Evolutionary conservation across 2,329 filamentous ascomycete species (phyloP).

Genomic region (Ascochyta koolunga): DNA sequence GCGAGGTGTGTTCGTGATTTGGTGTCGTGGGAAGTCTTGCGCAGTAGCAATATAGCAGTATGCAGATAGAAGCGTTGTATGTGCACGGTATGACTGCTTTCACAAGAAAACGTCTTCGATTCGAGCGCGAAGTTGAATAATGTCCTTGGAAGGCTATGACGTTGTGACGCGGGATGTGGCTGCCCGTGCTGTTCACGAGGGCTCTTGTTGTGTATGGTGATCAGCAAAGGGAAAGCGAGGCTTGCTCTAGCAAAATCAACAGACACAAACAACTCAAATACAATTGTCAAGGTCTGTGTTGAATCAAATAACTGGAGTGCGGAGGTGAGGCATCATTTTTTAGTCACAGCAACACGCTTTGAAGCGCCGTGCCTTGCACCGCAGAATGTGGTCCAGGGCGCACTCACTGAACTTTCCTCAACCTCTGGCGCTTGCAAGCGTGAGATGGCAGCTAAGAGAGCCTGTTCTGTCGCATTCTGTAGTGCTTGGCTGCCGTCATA

Average conservation of each 20-base stretch:
- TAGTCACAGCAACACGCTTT: slow-evolving; percentile 8
- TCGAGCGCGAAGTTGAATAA: slow-evolving; percentile 5
- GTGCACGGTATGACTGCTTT: slow-evolving; percentile 10
- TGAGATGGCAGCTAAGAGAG: slow-evolving; percentile 20
- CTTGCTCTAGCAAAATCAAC: slow-evolving; percentile 1
- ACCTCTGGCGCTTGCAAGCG: slow-evolving; percentile 24
- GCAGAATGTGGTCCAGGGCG: neutral
- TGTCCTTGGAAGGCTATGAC: slow-evolving; percentile 24
- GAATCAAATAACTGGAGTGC: neutral
- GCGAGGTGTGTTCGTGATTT: neutral
- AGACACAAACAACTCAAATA: slow-evolving; percentile 4
- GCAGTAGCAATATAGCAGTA: slow-evolving; percentile 14
- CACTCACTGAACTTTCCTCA: neutral
- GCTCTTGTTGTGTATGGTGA: slow-evolving; percentile 32
- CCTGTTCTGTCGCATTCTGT: slow-evolving; percentile 27
- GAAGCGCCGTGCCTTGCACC: slow-evolving; percentile 15
- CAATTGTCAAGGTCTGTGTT: slow-evolving; percentile 23
- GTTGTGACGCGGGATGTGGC: slow-evolving; percentile 25
- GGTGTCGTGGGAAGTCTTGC: neutral
- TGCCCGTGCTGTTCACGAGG: slow-evolving; percentile 25
- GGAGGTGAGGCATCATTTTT: slow-evolving; percentile 1
- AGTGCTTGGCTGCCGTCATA: slow-evolving; percentile 39
- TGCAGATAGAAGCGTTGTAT: slow-evolving; percentile 5
- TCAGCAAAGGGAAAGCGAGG: slow-evolving; percentile 26
- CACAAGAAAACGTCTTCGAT: slow-evolving; percentile 6